These are phyloP conservation scores for Fraxinus excelsior DNA, from an alignment of 257 asterid species.

Conservation along the genomic window DNA sequence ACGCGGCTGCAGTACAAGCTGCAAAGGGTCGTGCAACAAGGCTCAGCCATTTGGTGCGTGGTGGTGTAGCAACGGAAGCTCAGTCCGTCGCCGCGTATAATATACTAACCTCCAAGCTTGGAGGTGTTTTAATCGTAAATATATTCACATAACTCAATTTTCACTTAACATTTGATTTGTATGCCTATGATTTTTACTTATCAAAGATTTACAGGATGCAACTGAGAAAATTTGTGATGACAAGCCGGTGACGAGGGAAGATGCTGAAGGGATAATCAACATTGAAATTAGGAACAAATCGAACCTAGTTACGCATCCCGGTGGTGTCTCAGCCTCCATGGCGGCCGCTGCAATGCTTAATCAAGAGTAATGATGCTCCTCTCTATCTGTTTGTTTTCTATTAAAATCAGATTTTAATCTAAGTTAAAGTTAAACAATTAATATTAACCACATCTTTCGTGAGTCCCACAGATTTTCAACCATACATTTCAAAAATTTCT, in stretches of 20 bases:
- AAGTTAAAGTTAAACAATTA: no score
- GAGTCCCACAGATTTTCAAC: no score
- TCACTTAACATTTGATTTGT: no score
- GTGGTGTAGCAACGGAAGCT: conserved; percentile 57
- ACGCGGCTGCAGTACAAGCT: conserved; percentile 64
- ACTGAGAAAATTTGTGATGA: conserved; percentile 38
- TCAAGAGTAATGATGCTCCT: conserved; percentile 21
- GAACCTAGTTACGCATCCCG: conserved; percentile 39
- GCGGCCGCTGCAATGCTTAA: conserved; percentile 53
- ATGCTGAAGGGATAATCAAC: conserved; percentile 34
- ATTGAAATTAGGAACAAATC: conserved; percentile 52
- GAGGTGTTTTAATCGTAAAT: conserved; percentile 43
- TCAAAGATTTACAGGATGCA: conserved; percentile 47
- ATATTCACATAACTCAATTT: not conserved
- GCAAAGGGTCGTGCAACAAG: conserved; percentile 65
- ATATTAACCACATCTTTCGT: no score
- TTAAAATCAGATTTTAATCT: no score
- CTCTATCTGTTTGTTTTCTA: no score
- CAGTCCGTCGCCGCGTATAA: conserved; percentile 45
- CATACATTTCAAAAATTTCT: no score
- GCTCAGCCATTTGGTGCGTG: conserved; percentile 36
- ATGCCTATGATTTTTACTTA: no score
- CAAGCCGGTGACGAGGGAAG: no score
- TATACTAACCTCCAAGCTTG: conserved; percentile 30
- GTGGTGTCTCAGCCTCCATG: conserved; percentile 54